phyloP scores from a whole-genome alignment of 2,329 filamentous ascomycete genomes.

The Botrytis hyacinthi region DNA sequence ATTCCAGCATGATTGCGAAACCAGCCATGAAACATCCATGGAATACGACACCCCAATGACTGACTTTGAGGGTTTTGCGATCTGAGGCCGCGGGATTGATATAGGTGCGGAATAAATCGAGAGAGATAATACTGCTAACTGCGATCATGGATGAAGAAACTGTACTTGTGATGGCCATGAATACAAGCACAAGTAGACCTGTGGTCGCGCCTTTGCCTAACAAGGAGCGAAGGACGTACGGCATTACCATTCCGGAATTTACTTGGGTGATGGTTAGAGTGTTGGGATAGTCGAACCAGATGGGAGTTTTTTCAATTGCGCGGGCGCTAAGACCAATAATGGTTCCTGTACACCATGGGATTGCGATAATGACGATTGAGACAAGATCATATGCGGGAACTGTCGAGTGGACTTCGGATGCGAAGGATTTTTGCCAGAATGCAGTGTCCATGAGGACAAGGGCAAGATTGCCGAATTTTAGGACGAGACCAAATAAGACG shows the following conservation, averaged over 20 bases:
- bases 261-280: slow-evolving; percentile 32
- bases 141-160: slow-evolving; percentile 52
- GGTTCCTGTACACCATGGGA: slow-evolving; percentile 48
- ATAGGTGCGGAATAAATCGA: slow-evolving; percentile 52
- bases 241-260: slow-evolving; percentile 33
- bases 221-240: slow-evolving; percentile 36
- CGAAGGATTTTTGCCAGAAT: slow-evolving; percentile 54
- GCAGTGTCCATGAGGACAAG: slow-evolving; percentile 48
- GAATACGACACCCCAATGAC: slow-evolving; percentile 48
- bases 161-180: slow-evolving; percentile 52
- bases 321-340: slow-evolving; percentile 47
- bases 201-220: slow-evolving; percentile 35
- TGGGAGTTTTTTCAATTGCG: slow-evolving; percentile 44
- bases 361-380: slow-evolving; percentile 49
- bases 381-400: slow-evolving; percentile 45
- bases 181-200: slow-evolving; percentile 47
- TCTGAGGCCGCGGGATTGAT: slow-evolving; percentile 45
- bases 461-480: slow-evolving; percentile 46
- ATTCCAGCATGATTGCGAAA: slow-evolving; percentile 48
- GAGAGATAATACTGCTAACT: slow-evolving; percentile 50
- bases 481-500: slow-evolving; percentile 46
- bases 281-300: slow-evolving; percentile 42
- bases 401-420: slow-evolving; percentile 47
- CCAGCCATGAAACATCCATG: slow-evolving; percentile 49
- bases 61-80: slow-evolving; percentile 44